phyloP scores from a whole-genome alignment of 2,329 filamentous ascomycete genomes.

The Xylaria sp. region DNA sequence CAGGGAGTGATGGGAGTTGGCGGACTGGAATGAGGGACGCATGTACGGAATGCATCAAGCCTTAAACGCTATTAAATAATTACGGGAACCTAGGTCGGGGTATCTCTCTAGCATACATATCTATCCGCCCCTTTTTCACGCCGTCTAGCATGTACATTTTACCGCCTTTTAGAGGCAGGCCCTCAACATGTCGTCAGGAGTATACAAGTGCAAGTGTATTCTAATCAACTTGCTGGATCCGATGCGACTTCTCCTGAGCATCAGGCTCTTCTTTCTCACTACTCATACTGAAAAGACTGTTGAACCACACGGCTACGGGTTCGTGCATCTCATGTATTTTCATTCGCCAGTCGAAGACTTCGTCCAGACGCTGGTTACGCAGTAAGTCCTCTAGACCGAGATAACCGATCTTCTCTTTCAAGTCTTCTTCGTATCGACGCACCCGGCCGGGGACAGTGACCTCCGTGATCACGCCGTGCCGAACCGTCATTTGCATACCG shows the following conservation, averaged over 20 bases:
- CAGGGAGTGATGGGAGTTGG: conserved; percentile 69
- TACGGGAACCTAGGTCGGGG: not conserved
- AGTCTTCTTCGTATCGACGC: not conserved
- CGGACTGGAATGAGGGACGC: conserved; percentile 13
- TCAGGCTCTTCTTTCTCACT: not conserved
- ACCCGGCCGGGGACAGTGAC: conserved; percentile 4
- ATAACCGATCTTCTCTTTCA: not conserved
- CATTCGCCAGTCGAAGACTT: too few species aligned
- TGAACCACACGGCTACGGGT: conserved; percentile 28
- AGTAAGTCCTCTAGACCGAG: conserved; percentile 9
- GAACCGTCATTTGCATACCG: conserved; percentile 32
- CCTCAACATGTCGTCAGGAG: not conserved
- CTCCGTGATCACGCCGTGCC: conserved; percentile 36
- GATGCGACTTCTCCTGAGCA: not conserved
- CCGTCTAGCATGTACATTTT: not conserved
- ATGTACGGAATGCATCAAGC: not conserved
- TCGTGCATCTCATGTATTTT: too few species aligned
- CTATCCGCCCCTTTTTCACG: not conserved
- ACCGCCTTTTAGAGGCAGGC: not conserved
- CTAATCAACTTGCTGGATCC: not conserved
- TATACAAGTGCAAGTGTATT: conserved; percentile 1
- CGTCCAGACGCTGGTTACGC: conserved; percentile 21
- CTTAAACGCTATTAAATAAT: conserved; percentile 5
- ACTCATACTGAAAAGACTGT: conserved; percentile 25
- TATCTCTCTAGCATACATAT: conserved; percentile 9